Percentiles rank a stretch among this genome's conserved stretches.
Conservation (phyloP, 2,329 filamentous ascomycete species). For the Fusarium nisikadoi region DNA sequence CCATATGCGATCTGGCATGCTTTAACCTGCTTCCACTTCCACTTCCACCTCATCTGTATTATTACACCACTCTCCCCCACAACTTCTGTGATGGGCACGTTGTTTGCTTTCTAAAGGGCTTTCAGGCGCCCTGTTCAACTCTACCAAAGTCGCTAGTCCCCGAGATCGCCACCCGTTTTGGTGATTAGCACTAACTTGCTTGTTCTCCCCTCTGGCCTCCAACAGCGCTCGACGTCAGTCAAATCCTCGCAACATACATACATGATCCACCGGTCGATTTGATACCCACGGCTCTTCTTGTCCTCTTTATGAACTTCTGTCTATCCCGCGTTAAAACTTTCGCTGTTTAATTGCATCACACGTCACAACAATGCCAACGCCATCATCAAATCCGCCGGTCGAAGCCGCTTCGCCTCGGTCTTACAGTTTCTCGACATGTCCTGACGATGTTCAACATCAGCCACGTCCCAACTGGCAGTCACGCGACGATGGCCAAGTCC, state of each 20-base stretch:
- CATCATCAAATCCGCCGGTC: constrained; percentile 55
- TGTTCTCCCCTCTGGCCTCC: constrained; percentile 31
- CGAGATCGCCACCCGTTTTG: constrained; percentile 42
- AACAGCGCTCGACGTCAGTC: constrained; percentile 32
- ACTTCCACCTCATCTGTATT: constrained; percentile 17
- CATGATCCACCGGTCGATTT: constrained; percentile 31
- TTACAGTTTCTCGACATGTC: constrained; percentile 56
- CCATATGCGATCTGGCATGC: constrained; percentile 36
- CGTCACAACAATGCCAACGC: constrained; percentile 56
- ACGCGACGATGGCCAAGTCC: constrained; percentile 33
- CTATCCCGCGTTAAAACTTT: constrained; percentile 3
- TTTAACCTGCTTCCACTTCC: constrained; percentile 15
- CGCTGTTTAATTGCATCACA: constrained; percentile 22
- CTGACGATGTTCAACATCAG: constrained; percentile 53
- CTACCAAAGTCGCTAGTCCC: constrained; percentile 23
- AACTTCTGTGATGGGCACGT: constrained; percentile 30
- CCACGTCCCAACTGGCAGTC: constrained; percentile 42
- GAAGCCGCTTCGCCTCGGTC: constrained; percentile 52
- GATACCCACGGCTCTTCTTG: constrained; percentile 26
- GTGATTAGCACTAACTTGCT: constrained; percentile 38
- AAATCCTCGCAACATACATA: constrained; percentile 20
- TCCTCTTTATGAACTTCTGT: background rate
- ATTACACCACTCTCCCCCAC: constrained; percentile 6
- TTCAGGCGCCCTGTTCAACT: constrained; percentile 30
- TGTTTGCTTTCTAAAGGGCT: constrained; percentile 35